Percentiles rank a stretch among this genome's conserved stretches.
Conservation (phyloP, 768 basidiomycete species). For the Cystobasidium tubakii region DNA sequence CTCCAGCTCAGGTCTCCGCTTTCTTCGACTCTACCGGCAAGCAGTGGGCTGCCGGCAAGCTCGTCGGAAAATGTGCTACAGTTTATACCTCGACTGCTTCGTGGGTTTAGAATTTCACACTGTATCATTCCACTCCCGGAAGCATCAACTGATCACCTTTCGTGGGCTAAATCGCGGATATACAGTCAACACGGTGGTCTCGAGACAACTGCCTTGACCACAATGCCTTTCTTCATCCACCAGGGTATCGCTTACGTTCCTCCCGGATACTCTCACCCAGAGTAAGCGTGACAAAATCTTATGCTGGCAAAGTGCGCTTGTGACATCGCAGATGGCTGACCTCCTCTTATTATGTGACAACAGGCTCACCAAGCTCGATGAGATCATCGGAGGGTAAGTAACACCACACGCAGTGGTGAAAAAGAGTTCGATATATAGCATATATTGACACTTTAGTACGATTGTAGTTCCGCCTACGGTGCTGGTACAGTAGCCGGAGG, state of each 20-base stretch:
- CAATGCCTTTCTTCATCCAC: constrained; percentile 60
- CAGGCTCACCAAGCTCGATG: constrained; percentile 37
- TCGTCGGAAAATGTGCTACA: constrained; percentile 68
- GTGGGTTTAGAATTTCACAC: constrained; percentile 39
- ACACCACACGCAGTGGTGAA: no score
- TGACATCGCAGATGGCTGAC: no score
- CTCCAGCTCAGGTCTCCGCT: constrained; percentile 61
- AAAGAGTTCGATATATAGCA: no score
- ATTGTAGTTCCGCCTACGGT: constrained; percentile 21
- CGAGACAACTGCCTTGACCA: constrained; percentile 50
- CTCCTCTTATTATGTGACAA: not conserved
- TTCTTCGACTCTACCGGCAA: constrained; percentile 71
- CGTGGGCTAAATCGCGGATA: no score
- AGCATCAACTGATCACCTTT: no score
- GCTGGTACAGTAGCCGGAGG: constrained; percentile 46
- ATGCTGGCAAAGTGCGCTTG: no score
- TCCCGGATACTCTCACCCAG: constrained; percentile 56
- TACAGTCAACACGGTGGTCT: constrained; percentile 64
- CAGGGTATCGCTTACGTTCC: constrained; percentile 73
- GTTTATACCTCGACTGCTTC: constrained; percentile 66
- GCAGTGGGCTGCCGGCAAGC: constrained; percentile 58
- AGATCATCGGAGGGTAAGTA: constrained; percentile 53
- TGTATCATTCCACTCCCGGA: no score
- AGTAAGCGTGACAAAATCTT: no score
- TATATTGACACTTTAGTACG: no score